These are phyloP conservation scores for Neobulgaria alba DNA, from an alignment of 2,329 filamentous ascomycete genomes.

Conservation along the genomic window DNA sequence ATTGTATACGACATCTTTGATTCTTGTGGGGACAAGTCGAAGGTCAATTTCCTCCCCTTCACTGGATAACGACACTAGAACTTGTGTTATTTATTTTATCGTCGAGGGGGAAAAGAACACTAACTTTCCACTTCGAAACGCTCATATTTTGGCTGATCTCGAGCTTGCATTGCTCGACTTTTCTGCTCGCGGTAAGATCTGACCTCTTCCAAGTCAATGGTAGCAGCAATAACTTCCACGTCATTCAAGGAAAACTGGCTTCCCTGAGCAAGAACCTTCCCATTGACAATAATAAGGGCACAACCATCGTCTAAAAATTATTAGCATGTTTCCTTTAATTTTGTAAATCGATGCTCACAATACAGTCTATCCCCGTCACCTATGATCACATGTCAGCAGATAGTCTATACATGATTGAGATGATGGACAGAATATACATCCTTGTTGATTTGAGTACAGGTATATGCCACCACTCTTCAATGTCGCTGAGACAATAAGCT, in stretches of 20 bases:
- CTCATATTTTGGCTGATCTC: constrained; percentile 31
- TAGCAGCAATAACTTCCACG: constrained; percentile 58
- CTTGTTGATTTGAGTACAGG: constrained; percentile 52
- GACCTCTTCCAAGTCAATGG: constrained; percentile 64
- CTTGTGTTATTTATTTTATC: background rate
- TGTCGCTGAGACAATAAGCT: constrained; percentile 59
- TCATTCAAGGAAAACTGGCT: constrained; percentile 35
- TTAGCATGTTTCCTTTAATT: too few relatives aligned
- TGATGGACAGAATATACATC: constrained; percentile 32
- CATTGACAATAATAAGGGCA: constrained; percentile 50
- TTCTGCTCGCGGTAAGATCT: constrained; percentile 40
- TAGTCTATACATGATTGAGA: constrained; percentile 38
- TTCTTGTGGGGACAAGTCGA: constrained; percentile 33
- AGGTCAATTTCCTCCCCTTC: constrained; percentile 36
- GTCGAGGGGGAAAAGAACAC: constrained; percentile 3
- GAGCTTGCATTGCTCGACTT: constrained; percentile 17
- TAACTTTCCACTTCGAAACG: constrained; percentile 33
- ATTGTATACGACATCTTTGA: constrained; percentile 43
- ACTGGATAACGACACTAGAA: constrained; percentile 29
- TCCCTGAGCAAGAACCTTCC: constrained; percentile 49
- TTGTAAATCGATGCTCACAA: too few relatives aligned
- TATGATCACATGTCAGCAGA: too few relatives aligned
- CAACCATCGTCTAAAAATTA: constrained; percentile 54
- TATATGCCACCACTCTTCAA: constrained; percentile 52
- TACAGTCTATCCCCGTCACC: constrained; percentile 39